These are phyloP conservation scores for Diplogelasinospora grovesii DNA, from an alignment of 495 filamentous ascomycete species.

Conservation along the genomic window DNA sequence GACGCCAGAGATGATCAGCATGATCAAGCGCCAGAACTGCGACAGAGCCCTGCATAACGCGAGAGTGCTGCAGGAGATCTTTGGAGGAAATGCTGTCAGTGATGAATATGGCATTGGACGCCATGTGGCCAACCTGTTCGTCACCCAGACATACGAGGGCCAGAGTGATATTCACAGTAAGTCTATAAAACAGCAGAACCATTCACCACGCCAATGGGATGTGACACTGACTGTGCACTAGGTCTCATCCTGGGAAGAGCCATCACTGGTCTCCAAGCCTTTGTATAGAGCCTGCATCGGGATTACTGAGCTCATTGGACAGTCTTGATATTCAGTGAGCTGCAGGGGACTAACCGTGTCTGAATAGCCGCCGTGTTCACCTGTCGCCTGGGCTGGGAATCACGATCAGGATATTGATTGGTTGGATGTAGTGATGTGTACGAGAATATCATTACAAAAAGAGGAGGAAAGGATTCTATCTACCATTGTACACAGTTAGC, in stretches of 20 bases:
- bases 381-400: background rate
- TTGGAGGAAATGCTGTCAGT: slow-evolving; percentile 93
- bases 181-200: slow-evolving; percentile 36
- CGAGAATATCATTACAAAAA: no score
- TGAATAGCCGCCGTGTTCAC: no score
- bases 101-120: slow-evolving; percentile 94
- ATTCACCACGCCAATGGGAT: background rate
- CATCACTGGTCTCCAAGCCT: slow-evolving; percentile 56
- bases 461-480: no score
- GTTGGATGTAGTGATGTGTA: no score
- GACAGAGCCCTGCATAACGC: slow-evolving; percentile 79
- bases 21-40: slow-evolving; percentile 98
- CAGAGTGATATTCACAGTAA: slow-evolving; percentile 94
- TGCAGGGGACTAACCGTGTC: no score
- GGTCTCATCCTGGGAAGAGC: slow-evolving; percentile 57
- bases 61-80: slow-evolving; percentile 81
- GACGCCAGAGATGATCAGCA: slow-evolving; percentile 94
- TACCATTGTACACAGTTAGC: no score
- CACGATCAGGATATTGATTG: background rate
- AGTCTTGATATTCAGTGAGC: slow-evolving; percentile 2
- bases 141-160: slow-evolving; percentile 96
- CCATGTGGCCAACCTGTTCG: slow-evolving; percentile 94
- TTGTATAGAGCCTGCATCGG: slow-evolving; percentile 28
- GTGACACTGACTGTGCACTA: slow-evolving; percentile 20
- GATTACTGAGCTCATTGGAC: no score